Conservation (phyloP, 1,139 yeast genomes). For the Meyerozyma sp. region DNA sequence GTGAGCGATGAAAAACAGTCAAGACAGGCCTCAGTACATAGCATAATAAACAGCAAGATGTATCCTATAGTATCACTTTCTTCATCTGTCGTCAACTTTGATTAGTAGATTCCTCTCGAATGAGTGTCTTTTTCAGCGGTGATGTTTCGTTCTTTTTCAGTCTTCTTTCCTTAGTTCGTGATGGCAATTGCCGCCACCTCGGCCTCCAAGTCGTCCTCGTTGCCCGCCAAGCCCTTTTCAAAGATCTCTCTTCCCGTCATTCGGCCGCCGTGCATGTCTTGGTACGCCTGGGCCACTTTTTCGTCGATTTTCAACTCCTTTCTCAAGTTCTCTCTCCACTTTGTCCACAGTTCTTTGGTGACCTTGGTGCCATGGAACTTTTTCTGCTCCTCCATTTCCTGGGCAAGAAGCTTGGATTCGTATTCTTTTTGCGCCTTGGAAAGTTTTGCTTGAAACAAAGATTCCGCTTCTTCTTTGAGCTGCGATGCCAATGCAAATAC, state of each 20-base stretch:
- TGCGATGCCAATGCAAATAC: slow-evolving; percentile 73
- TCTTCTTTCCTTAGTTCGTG: background rate
- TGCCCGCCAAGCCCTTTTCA: slow-evolving; percentile 79
- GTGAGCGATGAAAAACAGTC: no score
- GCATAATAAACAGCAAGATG: background rate
- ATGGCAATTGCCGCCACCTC: background rate
- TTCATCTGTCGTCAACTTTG: no score
- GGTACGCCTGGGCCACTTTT: slow-evolving; percentile 46
- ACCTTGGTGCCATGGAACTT: slow-evolving; percentile 80
- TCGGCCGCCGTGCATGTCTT: slow-evolving; percentile 64
- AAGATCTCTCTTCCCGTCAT: slow-evolving; percentile 85
- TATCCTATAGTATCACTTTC: no score
- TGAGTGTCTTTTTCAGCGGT: no score
- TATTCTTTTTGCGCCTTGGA: slow-evolving; percentile 50
- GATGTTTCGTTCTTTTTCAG: no score
- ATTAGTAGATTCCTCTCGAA: no score
- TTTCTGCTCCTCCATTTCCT: slow-evolving; percentile 65
- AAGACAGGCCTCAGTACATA: no score
- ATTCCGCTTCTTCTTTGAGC: slow-evolving; percentile 77
- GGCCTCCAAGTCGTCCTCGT: slow-evolving; percentile 30
- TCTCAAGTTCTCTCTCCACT: slow-evolving; percentile 68
- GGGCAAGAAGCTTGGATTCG: slow-evolving; percentile 52
- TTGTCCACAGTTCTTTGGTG: slow-evolving; percentile 61
- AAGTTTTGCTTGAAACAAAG: slow-evolving; percentile 52
- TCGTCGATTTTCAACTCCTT: slow-evolving; percentile 51